These are phyloP conservation scores for Fusarium siculi DNA, from an alignment of 2,329 filamentous ascomycete species.

Conservation along the genomic window DNA sequence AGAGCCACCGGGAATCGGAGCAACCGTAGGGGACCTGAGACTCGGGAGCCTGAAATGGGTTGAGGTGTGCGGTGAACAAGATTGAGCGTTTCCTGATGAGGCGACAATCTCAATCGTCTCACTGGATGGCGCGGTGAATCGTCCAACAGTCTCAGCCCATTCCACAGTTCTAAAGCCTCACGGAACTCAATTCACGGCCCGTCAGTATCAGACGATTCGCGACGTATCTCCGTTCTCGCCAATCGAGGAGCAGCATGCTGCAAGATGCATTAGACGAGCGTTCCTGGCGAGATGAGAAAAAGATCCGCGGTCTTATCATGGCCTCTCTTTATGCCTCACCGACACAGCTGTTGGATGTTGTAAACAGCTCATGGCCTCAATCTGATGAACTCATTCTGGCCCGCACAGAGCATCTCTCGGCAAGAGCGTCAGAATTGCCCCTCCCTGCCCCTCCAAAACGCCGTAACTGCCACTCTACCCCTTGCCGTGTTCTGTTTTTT, in stretches of 20 bases:
- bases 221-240: slow-evolving; percentile 26
- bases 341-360: slow-evolving; percentile 37
- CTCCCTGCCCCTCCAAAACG: slow-evolving; percentile 28
- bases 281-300: slow-evolving; percentile 24
- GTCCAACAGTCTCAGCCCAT: slow-evolving; percentile 39
- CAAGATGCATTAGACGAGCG: slow-evolving; percentile 34
- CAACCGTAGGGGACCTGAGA: slow-evolving; percentile 10
- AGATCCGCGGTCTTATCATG: slow-evolving; percentile 35
- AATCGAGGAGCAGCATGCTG: slow-evolving; percentile 36
- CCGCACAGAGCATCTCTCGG: slow-evolving; percentile 35
- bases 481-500: slow-evolving; percentile 28
- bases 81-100: slow-evolving; percentile 21
- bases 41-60: slow-evolving; percentile 21
- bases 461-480: slow-evolving; percentile 21
- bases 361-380: slow-evolving; percentile 39
- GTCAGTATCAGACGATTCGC: slow-evolving; percentile 23
- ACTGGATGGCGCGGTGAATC: slow-evolving; percentile 30
- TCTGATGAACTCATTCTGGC: slow-evolving; percentile 39
- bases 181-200: slow-evolving; percentile 15
- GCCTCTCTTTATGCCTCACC: slow-evolving; percentile 38
- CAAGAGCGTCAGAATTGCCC: slow-evolving; percentile 31
- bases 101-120: slow-evolving; percentile 25
- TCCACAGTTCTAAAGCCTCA: slow-evolving; percentile 17
- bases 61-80: slow-evolving; percentile 43
- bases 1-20: slow-evolving; percentile 37